Evolutionary conservation across 2,329 filamentous ascomycete species (phyloP), one percentile per base, ranked within the genome.

Genomic region (Rugonectria rugulosa): DNA sequence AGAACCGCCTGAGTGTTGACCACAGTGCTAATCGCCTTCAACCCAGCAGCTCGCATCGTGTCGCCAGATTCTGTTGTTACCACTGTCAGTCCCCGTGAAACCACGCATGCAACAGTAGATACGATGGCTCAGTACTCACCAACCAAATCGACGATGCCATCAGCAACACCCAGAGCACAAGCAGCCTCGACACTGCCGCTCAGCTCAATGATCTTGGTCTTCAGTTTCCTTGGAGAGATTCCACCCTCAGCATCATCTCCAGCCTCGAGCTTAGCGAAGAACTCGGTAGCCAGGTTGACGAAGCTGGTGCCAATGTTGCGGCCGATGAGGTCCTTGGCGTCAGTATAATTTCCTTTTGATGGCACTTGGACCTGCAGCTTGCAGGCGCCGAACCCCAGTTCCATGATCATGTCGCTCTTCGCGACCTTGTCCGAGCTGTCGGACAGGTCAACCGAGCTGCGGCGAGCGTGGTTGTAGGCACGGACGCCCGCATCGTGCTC

Each of bases 291-390:
- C 50, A 99, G 81, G 63, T 89, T 87, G 49, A 93, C 93, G 72
- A 99, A 99, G 79, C 94, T 98, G 32, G 95, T 98, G 54, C 94
- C 93, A 49, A 99, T 89, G 68, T 94, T 97, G 77, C 90, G 93
- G 53, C 95, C 95, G 59, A 99, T 83, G 41, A 99, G 80, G 70
- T 97, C 88, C 72, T 87, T 85, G 5, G 91, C 83, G 40, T 84
- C 83, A 38, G 74, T 75, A 69, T 95, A 88, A 49, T 78, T 70
- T 47, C 95, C 94, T 73, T 95, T 94, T 70, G 90, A 88, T 0
- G 95, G 95, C 2, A 96, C 93, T 76, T 99, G 95, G n/a, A 98
- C 92, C 78, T 98, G 94, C 67, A 99, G 82, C 77, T 90, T 94
- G 81, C 95, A 99, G 60, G 79, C 82, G 38, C 95, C 95, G 71